Percentiles rank a stretch among this genome's conserved stretches.
phyloP scores from a whole-genome alignment of 495 filamentous ascomycete species.

The Hypoxylon lienhwacheense region DNA sequence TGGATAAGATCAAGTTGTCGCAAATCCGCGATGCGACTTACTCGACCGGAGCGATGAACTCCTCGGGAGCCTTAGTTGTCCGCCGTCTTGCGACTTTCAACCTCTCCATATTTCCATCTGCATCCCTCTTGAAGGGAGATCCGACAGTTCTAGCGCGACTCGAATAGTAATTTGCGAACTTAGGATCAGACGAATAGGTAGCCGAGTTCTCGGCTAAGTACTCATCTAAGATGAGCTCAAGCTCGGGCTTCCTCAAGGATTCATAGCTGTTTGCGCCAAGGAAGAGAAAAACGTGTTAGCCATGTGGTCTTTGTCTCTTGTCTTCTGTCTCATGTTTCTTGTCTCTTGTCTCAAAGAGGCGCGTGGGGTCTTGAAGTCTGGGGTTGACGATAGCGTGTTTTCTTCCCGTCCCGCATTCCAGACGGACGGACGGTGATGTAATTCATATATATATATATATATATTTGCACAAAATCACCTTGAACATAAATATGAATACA shows the following conservation, averaged over 20 bases:
- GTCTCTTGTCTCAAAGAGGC: slow-evolving; percentile 17
- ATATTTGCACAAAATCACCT: too few relatives aligned
- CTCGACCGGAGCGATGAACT: slow-evolving; percentile 43
- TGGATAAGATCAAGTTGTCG: background rate
- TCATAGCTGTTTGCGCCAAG: slow-evolving; percentile 60
- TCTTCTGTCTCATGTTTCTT: slow-evolving; percentile 15
- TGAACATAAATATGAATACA: background rate
- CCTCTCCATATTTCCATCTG: slow-evolving; percentile 41
- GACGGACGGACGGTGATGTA: slow-evolving; percentile 21
- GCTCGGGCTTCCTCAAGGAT: slow-evolving; percentile 75
- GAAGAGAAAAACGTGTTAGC: slow-evolving; percentile 34
- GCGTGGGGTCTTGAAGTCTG: background rate
- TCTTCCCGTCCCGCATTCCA: slow-evolving; percentile 5
- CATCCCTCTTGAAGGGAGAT: slow-evolving; percentile 79
- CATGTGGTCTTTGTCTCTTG: slow-evolving; percentile 25
- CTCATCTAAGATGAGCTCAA: slow-evolving; percentile 74
- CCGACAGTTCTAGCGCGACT: slow-evolving; percentile 56
- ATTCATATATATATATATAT: slow-evolving; percentile 9
- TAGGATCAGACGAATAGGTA: slow-evolving; percentile 61
- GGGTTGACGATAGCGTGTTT: too few relatives aligned
- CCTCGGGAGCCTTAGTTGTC: slow-evolving; percentile 53
- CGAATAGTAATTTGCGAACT: slow-evolving; percentile 75
- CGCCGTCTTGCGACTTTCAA: slow-evolving; percentile 49
- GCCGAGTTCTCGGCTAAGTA: slow-evolving; percentile 68
- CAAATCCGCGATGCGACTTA: slow-evolving; percentile 38